Percentiles rank a stretch among this genome's conserved stretches.
phyloP scores from a whole-genome alignment of 257 asterid species.

The Cruciata laevipes region DNA sequence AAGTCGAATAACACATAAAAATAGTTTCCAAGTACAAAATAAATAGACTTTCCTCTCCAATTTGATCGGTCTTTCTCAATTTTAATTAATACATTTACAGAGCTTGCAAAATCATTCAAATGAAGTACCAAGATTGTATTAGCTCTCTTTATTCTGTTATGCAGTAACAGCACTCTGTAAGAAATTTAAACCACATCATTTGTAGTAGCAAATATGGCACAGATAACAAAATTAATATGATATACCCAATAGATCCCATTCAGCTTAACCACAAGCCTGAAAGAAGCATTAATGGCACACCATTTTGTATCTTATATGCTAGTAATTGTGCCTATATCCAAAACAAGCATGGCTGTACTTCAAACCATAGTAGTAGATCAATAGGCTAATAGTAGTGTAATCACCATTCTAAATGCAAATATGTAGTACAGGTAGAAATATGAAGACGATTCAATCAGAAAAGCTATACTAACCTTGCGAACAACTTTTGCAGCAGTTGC shows the following conservation, averaged over 20 bases:
- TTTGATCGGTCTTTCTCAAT: background rate
- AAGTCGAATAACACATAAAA: background rate
- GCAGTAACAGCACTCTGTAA: background rate
- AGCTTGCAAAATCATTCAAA: background rate
- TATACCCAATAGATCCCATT: background rate
- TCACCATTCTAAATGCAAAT: background rate
- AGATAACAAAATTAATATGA: background rate
- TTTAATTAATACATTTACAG: background rate
- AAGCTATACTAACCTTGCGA: conserved; percentile 30
- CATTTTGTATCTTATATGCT: background rate
- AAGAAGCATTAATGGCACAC: background rate
- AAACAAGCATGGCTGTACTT: background rate
- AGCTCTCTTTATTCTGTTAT: background rate
- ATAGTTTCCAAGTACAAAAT: background rate
- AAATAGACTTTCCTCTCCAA: background rate
- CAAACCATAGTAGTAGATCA: no score
- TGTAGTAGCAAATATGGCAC: background rate
- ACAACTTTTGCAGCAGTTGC: conserved; percentile 96
- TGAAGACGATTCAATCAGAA: background rate
- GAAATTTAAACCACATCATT: background rate
- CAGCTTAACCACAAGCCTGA: background rate
- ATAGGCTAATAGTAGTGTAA: background rate
- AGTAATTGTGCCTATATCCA: background rate
- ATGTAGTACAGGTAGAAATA: background rate
- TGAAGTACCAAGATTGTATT: background rate